These are phyloP conservation scores for Vinca minor DNA, from an alignment of 257 asterid genomes.

Conservation along the genomic window DNA sequence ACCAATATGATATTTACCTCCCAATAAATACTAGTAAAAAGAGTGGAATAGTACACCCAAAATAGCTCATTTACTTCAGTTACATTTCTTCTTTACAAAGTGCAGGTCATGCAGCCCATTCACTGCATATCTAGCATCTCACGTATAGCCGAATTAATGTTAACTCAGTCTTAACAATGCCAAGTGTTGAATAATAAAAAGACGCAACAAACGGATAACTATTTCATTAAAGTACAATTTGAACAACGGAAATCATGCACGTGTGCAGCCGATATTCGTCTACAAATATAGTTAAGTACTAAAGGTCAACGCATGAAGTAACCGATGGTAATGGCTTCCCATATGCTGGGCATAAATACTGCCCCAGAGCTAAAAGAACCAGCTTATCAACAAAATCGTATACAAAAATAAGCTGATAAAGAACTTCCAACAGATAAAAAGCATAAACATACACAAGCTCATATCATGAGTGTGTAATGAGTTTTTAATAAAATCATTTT, in stretches of 20 bases:
- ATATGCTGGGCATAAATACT: too few relatives aligned
- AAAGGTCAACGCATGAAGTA: background rate
- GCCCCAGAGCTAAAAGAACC: background rate
- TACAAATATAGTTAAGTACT: background rate
- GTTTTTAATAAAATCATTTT: background rate
- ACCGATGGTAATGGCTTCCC: too few relatives aligned
- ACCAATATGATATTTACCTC: slow-evolving; percentile 9
- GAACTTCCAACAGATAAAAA: background rate
- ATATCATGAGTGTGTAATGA: background rate
- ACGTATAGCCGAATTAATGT: background rate
- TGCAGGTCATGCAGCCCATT: background rate
- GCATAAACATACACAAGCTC: too few relatives aligned
- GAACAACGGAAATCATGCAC: background rate
- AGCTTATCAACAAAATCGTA: background rate
- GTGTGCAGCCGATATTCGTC: background rate
- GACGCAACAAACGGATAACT: background rate
- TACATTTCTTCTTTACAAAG: background rate
- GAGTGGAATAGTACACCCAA: background rate
- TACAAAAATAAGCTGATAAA: background rate
- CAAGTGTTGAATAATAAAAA: background rate
- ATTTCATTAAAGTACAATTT: background rate
- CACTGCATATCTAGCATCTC: background rate
- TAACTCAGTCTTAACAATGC: background rate
- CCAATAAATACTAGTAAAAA: background rate
- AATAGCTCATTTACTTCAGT: background rate